Conservation (phyloP, 495 filamentous ascomycete species). For the Daldinia vernicosa region DNA sequence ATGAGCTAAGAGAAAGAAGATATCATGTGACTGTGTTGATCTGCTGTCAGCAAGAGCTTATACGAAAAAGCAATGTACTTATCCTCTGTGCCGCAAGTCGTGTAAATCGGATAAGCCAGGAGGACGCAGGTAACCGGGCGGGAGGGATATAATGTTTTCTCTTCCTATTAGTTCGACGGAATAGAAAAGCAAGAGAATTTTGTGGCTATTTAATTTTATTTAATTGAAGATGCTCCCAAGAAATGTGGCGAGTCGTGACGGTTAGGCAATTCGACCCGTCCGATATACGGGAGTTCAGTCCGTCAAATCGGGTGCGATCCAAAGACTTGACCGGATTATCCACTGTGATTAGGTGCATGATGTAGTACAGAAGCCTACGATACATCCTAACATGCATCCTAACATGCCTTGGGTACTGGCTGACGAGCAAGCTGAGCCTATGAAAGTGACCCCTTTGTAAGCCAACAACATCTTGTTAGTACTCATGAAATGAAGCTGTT, state of each 20-base stretch:
- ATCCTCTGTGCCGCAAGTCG: slow-evolving; percentile 10
- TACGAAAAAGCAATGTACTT: slow-evolving; percentile 12
- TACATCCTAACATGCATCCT: neutral
- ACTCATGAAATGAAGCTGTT: neutral
- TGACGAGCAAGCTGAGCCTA: neutral
- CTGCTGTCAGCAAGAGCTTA: slow-evolving; percentile 32
- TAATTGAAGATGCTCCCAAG: neutral
- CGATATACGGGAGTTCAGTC: slow-evolving; percentile 10
- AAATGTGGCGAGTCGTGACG: slow-evolving; percentile 9
- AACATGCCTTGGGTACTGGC: neutral
- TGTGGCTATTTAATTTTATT: neutral
- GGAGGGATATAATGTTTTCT: neutral
- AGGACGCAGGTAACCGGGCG: slow-evolving; percentile 2
- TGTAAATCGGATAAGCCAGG: slow-evolving; percentile 2
- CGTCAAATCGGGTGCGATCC: slow-evolving; percentile 33
- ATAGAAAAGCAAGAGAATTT: neutral
- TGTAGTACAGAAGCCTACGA: slow-evolving; percentile 27
- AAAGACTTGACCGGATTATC: slow-evolving; percentile 22
- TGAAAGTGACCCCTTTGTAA: neutral
- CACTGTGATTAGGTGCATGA: slow-evolving; percentile 27
- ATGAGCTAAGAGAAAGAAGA: neutral
- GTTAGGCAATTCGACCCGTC: slow-evolving; percentile 14
- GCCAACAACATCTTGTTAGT: neutral
- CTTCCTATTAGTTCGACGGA: neutral
- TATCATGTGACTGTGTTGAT: slow-evolving; percentile 33